A percentile compares a stretch with the other conserved stretches of the same genome.
Evolutionary conservation across 768 basidiomycete species (phyloP).

Genomic region (Polyporus arcularius): DNA sequence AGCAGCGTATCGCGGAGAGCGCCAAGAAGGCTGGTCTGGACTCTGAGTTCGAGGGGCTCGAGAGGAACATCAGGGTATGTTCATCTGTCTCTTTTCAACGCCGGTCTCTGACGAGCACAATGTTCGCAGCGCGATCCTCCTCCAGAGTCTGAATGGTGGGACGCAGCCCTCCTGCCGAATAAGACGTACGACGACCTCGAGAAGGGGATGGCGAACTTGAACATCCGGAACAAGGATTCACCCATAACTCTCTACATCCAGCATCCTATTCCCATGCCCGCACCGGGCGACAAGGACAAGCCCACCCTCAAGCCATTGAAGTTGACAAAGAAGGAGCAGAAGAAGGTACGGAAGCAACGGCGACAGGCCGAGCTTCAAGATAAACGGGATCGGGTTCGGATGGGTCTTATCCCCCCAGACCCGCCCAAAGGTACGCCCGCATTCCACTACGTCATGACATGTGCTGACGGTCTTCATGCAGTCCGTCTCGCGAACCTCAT

Average conservation of each 20-base stretch:
- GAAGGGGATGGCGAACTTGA: slow-evolving; percentile 55
- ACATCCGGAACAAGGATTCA: slow-evolving; percentile 65
- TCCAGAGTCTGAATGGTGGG: slow-evolving; percentile 97
- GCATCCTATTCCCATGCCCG: slow-evolving; percentile 95
- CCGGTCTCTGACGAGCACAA: not conserved
- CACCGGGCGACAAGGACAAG: slow-evolving; percentile 84
- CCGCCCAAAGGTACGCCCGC: slow-evolving; percentile 77
- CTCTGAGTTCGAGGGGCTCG: slow-evolving; percentile 87
- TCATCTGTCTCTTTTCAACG: not conserved
- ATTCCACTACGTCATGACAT: not conserved
- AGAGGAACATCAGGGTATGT: slow-evolving; percentile 83
- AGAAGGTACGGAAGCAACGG: slow-evolving; percentile 93
- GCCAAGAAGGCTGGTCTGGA: slow-evolving; percentile 93
- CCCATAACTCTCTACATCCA: slow-evolving; percentile 92
- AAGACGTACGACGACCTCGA: slow-evolving; percentile 78
- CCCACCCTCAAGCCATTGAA: slow-evolving; percentile 81
- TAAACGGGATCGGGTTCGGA: slow-evolving; percentile 90
- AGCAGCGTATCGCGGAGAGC: slow-evolving; percentile 90
- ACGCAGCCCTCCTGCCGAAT: slow-evolving; percentile 78
- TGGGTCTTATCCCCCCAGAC: slow-evolving; percentile 95
- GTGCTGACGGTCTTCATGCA: slow-evolving; percentile 31
- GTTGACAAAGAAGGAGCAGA: slow-evolving; percentile 95
- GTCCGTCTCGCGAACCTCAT: slow-evolving; percentile 95
- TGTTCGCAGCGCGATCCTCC: slow-evolving; percentile 73
- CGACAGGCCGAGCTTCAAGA: slow-evolving; percentile 90